phyloP scores from a whole-genome alignment of 345 rosid genomes.

The Ricinus communis region DNA sequence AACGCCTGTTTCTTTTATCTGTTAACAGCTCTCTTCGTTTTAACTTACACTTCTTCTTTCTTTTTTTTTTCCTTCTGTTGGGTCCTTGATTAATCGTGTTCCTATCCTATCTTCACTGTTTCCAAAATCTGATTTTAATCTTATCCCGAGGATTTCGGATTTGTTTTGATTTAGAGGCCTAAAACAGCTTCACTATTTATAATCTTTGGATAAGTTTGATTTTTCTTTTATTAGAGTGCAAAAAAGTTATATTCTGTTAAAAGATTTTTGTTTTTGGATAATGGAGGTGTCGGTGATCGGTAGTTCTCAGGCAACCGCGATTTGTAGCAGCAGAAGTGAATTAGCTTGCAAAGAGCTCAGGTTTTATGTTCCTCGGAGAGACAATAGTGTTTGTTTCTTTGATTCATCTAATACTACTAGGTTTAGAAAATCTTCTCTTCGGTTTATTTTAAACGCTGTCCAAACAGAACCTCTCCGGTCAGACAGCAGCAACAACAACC shows the following conservation, averaged over 20 bases:
- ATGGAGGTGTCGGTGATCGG: constrained; percentile 73
- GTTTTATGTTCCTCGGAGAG: constrained; percentile 18
- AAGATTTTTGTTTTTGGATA: no score
- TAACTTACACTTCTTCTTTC: no score
- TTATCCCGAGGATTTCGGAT: neutral
- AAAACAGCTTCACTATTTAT: no score
- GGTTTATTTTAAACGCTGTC: constrained; percentile 43
- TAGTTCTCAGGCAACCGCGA: constrained; percentile 42
- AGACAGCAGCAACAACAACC: neutral
- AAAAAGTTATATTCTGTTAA: no score
- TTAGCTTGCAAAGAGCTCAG: constrained; percentile 40
- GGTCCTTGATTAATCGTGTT: no score
- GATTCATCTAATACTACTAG: constrained; percentile 18
- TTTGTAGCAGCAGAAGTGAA: constrained; percentile 37
- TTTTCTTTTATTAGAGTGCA: no score
- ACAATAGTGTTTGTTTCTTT: constrained; percentile 36
- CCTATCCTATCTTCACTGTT: no score
- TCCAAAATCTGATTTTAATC: neutral
- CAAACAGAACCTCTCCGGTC: constrained; percentile 44
- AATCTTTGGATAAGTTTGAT: neutral
- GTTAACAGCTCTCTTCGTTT: no score
- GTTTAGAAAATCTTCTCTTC: constrained; percentile 36
- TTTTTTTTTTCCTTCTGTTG: no score
- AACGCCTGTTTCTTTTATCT: no score
- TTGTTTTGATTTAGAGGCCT: no score